These are phyloP conservation scores for Apiotrichum siamense DNA, from an alignment of 1,284 basidiomycete genomes.

Conservation along the genomic window DNA sequence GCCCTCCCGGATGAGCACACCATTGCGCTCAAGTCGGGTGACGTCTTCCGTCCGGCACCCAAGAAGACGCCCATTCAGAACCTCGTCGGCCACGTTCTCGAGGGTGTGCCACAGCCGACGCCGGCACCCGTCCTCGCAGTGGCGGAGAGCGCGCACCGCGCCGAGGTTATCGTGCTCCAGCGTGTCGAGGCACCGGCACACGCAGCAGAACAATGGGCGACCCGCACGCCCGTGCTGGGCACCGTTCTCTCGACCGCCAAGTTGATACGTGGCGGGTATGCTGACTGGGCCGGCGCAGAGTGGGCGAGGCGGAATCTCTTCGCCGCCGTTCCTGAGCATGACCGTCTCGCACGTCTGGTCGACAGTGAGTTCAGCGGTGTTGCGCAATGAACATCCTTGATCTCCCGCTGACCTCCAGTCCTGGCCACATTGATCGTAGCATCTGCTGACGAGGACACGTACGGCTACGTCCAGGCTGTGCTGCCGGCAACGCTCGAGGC, in stretches of 20 bases:
- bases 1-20: conserved; percentile 22
- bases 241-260: conserved; percentile 2
- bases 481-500: conserved; percentile 40
- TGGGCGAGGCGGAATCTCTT: conserved; percentile 28
- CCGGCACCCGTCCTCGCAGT: conserved; percentile 11
- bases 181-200: conserved; percentile 9
- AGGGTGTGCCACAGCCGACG: conserved; percentile 28
- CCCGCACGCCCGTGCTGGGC: conserved; percentile 8
- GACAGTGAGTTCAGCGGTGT: conserved; percentile 44
- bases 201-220: conserved; percentile 12
- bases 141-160: conserved; percentile 7
- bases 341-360: conserved; percentile 25
- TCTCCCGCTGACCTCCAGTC: conserved; percentile 17
- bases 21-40: conserved; percentile 30
- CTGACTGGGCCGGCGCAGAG: conserved; percentile 25
- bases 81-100: conserved; percentile 23
- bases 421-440: conserved; percentile 31
- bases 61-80: conserved; percentile 24
- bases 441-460: conserved; percentile 39
- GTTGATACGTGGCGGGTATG: conserved; percentile 10
- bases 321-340: conserved; percentile 24
- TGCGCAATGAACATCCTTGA: neutral
- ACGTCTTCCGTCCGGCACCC: conserved; percentile 35
- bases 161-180: conserved; percentile 10
- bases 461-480: conserved; percentile 39